Evolutionary conservation across 192 early-diverging fungal genomes (phyloP).

Genomic region (Jimgerdemannia flammicorona): DNA sequence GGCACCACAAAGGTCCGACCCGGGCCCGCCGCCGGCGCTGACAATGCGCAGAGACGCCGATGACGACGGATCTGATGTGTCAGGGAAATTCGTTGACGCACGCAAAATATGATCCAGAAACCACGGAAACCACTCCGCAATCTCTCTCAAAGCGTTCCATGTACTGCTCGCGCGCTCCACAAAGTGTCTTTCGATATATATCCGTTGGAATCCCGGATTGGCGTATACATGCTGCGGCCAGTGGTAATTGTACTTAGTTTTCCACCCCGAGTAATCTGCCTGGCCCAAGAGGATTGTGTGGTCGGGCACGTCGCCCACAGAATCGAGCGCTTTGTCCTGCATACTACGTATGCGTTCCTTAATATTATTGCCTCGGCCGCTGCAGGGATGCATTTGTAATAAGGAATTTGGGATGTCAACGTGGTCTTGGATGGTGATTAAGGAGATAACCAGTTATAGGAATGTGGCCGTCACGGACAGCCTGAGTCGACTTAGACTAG

Average conservation of each 20-base stretch:
- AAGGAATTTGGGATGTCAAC: too few relatives aligned
- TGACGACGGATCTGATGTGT: background rate
- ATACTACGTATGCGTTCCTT: too few relatives aligned
- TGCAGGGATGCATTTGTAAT: too few relatives aligned
- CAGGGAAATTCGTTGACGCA: background rate
- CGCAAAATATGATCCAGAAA: background rate
- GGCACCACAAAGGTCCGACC: background rate
- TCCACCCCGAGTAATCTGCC: background rate
- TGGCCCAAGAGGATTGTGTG: background rate
- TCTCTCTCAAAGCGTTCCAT: background rate
- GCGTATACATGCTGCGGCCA: background rate
- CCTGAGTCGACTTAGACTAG: too few relatives aligned
- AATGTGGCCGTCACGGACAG: too few relatives aligned
- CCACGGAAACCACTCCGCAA: background rate
- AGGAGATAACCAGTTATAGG: too few relatives aligned
- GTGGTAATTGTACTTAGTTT: background rate
- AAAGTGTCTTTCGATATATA: background rate
- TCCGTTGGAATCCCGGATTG: background rate
- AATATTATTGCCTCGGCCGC: too few relatives aligned
- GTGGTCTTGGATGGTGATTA: too few relatives aligned
- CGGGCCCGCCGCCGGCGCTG: background rate
- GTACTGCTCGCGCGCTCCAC: background rate
- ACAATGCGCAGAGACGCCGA: background rate
- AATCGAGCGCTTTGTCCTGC: too few relatives aligned
- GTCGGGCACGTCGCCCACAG: too few relatives aligned